Conservation (phyloP, 345 rosid genomes). For the Aquilaria malaccensis region DNA sequence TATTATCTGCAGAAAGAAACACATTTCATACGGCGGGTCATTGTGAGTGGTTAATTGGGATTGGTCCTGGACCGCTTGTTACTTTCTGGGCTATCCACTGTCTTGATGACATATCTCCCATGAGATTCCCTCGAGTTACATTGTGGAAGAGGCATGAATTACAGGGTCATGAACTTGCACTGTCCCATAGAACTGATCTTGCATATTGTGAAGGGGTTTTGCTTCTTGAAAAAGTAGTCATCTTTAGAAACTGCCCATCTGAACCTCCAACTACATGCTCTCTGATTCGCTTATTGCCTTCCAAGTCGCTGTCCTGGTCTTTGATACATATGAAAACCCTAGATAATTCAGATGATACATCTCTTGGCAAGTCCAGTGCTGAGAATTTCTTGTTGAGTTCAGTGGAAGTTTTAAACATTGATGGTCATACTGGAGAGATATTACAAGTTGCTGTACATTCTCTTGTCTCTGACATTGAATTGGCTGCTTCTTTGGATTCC, state of each 20-base stretch:
- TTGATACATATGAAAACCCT: constrained; percentile 30
- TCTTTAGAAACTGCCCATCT: constrained; percentile 41
- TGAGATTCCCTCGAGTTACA: constrained; percentile 69
- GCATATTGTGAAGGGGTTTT: constrained; percentile 25
- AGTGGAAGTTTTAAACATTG: constrained; percentile 29
- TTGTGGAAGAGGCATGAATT: constrained; percentile 57
- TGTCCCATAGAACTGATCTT: constrained; percentile 25
- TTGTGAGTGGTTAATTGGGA: constrained; percentile 88
- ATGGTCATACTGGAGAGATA: constrained; percentile 66
- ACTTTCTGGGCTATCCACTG: constrained; percentile 86
- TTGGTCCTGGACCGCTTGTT: constrained; percentile 59
- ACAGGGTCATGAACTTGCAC: constrained; percentile 26
- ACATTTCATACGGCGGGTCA: constrained; percentile 39
- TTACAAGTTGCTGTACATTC: constrained; percentile 64
- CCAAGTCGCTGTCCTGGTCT: constrained; percentile 52
- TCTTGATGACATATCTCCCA: constrained; percentile 73
- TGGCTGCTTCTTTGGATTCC: constrained; percentile 73
- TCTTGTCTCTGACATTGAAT: constrained; percentile 33
- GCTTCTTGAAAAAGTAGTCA: constrained; percentile 46
- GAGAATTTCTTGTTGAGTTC: constrained; percentile 27
- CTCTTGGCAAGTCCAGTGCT: constrained; percentile 23
- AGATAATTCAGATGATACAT: constrained; percentile 25
- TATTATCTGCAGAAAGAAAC: constrained; percentile 24
- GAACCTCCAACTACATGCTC: constrained; percentile 60
- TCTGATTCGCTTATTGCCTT: constrained; percentile 42